Evolutionary conservation across 352 stramenopile species (phyloP).

Genomic region (Globisporangium mamillatum): DNA sequence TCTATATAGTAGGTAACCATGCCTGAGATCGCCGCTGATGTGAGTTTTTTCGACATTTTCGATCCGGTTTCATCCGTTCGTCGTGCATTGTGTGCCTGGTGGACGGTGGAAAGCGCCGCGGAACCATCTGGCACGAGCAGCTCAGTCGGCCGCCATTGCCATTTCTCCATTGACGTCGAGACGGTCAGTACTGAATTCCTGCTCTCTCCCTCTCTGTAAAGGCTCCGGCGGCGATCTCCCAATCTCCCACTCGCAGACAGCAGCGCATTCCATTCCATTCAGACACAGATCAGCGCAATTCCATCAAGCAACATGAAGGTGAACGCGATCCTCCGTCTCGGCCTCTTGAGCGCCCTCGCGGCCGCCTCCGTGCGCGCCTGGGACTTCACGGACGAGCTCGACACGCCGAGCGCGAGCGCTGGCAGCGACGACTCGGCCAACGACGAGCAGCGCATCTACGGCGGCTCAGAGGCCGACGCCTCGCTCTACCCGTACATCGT

Average conservation of each 20-base stretch:
- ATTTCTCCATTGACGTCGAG: background rate
- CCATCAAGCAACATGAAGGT: slow-evolving; percentile 6
- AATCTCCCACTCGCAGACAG: background rate
- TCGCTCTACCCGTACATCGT: slow-evolving; percentile 54
- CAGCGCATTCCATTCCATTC: background rate
- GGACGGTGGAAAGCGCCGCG: background rate
- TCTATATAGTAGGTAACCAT: background rate
- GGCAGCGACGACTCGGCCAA: slow-evolving; percentile 28
- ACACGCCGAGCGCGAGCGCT: slow-evolving; percentile 5
- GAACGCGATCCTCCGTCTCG: slow-evolving; percentile 11
- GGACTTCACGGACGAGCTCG: slow-evolving; percentile 27
- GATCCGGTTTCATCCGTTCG: background rate
- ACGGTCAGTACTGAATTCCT: slow-evolving; percentile 6
- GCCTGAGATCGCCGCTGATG: background rate
- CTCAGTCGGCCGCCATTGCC: background rate
- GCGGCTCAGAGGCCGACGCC: slow-evolving; percentile 49
- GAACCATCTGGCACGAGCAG: background rate
- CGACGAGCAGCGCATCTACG: slow-evolving; percentile 56
- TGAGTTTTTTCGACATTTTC: background rate
- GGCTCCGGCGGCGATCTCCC: background rate
- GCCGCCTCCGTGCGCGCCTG: slow-evolving; percentile 7
- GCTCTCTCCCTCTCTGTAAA: background rate
- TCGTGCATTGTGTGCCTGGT: background rate
- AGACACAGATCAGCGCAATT: background rate
- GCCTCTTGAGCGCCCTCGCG: slow-evolving; percentile 8